Percentiles rank a stretch among this genome's conserved stretches.
phyloP scores from a whole-genome alignment of 768 basidiomycete species.

The Paxillus involutus region DNA sequence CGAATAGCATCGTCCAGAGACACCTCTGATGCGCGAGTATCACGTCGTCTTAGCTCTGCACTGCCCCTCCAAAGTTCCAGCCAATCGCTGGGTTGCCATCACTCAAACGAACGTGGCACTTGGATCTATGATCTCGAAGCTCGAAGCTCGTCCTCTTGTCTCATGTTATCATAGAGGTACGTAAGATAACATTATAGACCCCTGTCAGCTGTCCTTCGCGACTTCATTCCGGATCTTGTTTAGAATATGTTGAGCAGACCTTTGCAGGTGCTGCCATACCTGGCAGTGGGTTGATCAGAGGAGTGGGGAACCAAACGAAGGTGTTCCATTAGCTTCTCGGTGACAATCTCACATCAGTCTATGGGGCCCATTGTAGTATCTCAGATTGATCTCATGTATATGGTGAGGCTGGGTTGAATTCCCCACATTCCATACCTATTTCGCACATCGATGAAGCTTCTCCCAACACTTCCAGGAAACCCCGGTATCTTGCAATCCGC shows the following conservation, averaged over 20 bases:
- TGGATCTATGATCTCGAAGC: slow-evolving; percentile 79
- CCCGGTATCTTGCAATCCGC: slow-evolving; percentile 42
- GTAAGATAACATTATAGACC: slow-evolving; percentile 9
- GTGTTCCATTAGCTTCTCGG: slow-evolving; percentile 1
- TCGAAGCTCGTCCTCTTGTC: slow-evolving; percentile 31
- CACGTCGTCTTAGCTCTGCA: slow-evolving; percentile 64
- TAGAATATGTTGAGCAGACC: slow-evolving; percentile 48
- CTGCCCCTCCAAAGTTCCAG: slow-evolving; percentile 19
- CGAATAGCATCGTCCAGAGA: slow-evolving; percentile 37
- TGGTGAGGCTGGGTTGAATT: slow-evolving; percentile 44
- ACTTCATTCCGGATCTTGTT: slow-evolving; percentile 18
- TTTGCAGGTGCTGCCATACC: slow-evolving; percentile 37
- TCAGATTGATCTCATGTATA: slow-evolving; percentile 69
- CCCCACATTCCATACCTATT: slow-evolving; percentile 7
- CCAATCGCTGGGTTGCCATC: slow-evolving; percentile 1
- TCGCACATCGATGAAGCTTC: slow-evolving; percentile 2
- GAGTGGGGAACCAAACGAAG: slow-evolving; percentile 27
- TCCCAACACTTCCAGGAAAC: slow-evolving; percentile 9
- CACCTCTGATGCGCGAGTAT: slow-evolving; percentile 68
- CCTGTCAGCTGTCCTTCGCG: slow-evolving; percentile 2
- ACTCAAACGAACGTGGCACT: slow-evolving; percentile 15
- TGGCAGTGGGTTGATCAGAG: slow-evolving; percentile 38
- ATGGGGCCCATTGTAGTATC: slow-evolving; percentile 53
- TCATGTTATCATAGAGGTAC: slow-evolving; percentile 55
- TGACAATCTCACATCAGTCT: slow-evolving; percentile 7